A percentile compares a stretch with the other conserved stretches of the same genome.
These are phyloP conservation scores for Mycena crocata DNA, from an alignment of 768 basidiomycete genomes.

Conservation along the genomic window DNA sequence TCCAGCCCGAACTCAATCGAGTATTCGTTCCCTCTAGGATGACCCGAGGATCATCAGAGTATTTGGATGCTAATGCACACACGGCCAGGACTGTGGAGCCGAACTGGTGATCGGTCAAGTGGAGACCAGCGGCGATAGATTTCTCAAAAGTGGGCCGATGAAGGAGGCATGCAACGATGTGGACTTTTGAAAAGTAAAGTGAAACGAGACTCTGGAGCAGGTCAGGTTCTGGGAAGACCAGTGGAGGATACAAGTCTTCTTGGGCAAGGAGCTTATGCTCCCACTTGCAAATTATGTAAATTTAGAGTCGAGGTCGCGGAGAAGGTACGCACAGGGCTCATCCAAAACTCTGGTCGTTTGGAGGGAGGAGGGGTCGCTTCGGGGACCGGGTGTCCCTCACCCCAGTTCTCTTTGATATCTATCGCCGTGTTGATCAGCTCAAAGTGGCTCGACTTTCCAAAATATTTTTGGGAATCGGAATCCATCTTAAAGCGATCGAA, in stretches of 20 bases:
- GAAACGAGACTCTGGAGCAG: constrained; percentile 58
- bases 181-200: constrained; percentile 59
- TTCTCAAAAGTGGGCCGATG: constrained; percentile 64
- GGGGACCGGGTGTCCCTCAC: constrained; percentile 32
- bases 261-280: no score
- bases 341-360: constrained; percentile 36
- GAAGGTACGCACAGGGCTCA: constrained; percentile 31
- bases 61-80: constrained; percentile 63
- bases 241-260: constrained; percentile 26
- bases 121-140: constrained; percentile 50
- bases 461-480: constrained; percentile 37
- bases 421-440: constrained; percentile 49
- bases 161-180: constrained; percentile 57
- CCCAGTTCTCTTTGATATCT: constrained; percentile 53
- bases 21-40: constrained; percentile 38
- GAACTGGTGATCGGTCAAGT: constrained; percentile 56
- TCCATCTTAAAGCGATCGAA: constrained; percentile 32
- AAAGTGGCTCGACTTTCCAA: constrained; percentile 47
- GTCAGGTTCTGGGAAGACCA: constrained; percentile 50
- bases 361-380: background rate
- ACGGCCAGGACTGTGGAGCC: constrained; percentile 60
- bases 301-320: background rate
- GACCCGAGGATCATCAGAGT: constrained; percentile 53
- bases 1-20: constrained; percentile 56
- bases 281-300: no score